Percentiles rank a stretch among this genome's conserved stretches.
These are phyloP conservation scores for Omphalotus olearius DNA, from an alignment of 1,284 basidiomycete genomes.

Conservation along the genomic window DNA sequence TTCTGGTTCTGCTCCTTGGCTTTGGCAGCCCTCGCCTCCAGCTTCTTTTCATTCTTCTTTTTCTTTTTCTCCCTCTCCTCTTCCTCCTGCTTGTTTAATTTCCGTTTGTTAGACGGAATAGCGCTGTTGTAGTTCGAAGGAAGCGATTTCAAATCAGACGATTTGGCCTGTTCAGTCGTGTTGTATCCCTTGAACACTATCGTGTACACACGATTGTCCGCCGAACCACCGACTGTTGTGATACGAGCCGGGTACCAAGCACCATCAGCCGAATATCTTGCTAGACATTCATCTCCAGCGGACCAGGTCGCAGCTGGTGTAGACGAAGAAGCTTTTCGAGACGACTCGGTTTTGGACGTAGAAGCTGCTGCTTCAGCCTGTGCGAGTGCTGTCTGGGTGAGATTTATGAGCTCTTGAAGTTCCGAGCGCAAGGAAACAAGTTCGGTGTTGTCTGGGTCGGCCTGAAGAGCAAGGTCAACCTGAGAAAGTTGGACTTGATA, in stretches of 20 bases:
- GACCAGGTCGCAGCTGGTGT: conserved; percentile 53
- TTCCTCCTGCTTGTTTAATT: conserved; percentile 76
- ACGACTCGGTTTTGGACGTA: conserved; percentile 54
- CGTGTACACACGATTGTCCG: conserved; percentile 84
- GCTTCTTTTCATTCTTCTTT: conserved; percentile 95
- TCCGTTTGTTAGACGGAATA: conserved; percentile 61
- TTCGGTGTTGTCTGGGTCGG: conserved; percentile 82
- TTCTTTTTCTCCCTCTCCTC: conserved; percentile 91
- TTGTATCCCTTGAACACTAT: conserved; percentile 96
- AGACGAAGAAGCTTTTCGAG: conserved; percentile 48
- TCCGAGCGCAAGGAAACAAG: conserved; percentile 75
- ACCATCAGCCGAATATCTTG: conserved; percentile 88
- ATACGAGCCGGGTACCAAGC: conserved; percentile 92
- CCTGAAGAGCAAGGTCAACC: conserved; percentile 81
- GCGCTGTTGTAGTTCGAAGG: conserved; percentile 48
- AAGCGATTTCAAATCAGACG: conserved; percentile 67
- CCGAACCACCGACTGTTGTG: conserved; percentile 82
- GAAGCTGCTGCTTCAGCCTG: conserved; percentile 54
- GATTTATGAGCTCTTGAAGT: conserved; percentile 84
- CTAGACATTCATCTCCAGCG: conserved; percentile 91
- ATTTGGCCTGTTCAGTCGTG: conserved; percentile 86
- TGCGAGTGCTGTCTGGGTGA: conserved; percentile 75
- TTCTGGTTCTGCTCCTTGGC: conserved; percentile 87
- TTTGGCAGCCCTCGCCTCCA: conserved; percentile 82
- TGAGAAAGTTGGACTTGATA: conserved; percentile 88